Evolutionary conservation across 1,284 basidiomycete species (phyloP).

Genomic region (Melampsora larici-populina): DNA sequence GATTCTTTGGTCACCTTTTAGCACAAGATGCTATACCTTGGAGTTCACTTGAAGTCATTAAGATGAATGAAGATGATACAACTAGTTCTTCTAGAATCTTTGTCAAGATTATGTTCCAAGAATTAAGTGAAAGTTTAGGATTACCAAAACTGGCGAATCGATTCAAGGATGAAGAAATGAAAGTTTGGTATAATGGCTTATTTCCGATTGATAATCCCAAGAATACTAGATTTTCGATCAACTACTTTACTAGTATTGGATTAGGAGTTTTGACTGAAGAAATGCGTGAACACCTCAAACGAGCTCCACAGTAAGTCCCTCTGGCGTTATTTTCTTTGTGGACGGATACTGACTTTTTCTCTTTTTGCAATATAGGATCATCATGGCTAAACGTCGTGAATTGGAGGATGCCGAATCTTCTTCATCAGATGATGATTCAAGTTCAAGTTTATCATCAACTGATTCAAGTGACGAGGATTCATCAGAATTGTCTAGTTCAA

Average conservation of each 20-base stretch:
- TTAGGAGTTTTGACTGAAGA: conserved; percentile 86
- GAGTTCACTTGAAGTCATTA: conserved; percentile 76
- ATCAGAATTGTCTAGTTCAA: conserved; percentile 7
- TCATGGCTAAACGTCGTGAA: conserved; percentile 37
- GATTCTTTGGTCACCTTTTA: conserved; percentile 89
- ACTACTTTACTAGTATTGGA: conserved; percentile 89
- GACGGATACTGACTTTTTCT: neutral
- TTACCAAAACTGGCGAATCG: conserved; percentile 75
- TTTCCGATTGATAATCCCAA: conserved; percentile 96
- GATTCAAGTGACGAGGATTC: conserved; percentile 16
- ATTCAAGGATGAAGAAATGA: conserved; percentile 68
- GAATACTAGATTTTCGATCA: conserved; percentile 95
- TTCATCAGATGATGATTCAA: neutral
- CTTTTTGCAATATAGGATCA: conserved; percentile 8
- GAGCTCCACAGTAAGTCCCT: conserved; percentile 30
- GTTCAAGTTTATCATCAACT: conserved; percentile 12
- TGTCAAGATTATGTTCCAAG: conserved; percentile 90
- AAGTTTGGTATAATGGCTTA: conserved; percentile 71
- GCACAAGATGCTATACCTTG: conserved; percentile 84
- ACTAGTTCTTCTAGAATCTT: conserved; percentile 96
- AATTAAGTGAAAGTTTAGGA: conserved; percentile 90
- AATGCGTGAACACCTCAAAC: conserved; percentile 85
- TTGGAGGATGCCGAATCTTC: conserved; percentile 30
- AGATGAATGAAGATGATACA: conserved; percentile 96
- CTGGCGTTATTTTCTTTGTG: neutral